phyloP scores from a whole-genome alignment of 192 early-diverging fungal species.

The Podila verticillata region DNA sequence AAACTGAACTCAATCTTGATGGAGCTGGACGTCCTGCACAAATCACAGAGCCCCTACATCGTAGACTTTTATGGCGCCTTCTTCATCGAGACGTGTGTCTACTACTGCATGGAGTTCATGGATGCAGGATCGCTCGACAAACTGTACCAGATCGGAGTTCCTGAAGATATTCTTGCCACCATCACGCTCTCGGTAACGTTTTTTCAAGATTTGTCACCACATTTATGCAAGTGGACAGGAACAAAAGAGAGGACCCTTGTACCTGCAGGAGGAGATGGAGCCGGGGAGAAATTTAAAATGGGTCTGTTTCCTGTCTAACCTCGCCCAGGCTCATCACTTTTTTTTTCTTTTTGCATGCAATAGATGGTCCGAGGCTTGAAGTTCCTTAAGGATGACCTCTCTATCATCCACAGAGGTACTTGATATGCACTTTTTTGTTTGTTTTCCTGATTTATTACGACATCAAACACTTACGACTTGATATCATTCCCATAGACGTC shows the following conservation, averaged over 20 bases:
- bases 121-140: constrained; percentile 93
- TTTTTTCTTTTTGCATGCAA: background rate
- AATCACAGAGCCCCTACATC: constrained; percentile 86
- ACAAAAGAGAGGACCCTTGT: background rate
- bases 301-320: too few species aligned
- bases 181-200: constrained; percentile 74
- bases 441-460: background rate
- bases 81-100: constrained; percentile 95
- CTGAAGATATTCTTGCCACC: constrained; percentile 80
- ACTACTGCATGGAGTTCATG: constrained; percentile 99
- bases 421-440: background rate
- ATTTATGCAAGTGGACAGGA: background rate
- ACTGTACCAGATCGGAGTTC: constrained; percentile 82
- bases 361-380: constrained; percentile 85
- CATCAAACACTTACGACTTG: background rate
- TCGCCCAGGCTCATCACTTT: constrained; percentile 9
- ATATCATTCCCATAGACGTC: constrained; percentile 69
- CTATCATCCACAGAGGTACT: constrained; percentile 87
- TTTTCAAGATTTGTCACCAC: constrained; percentile 11
- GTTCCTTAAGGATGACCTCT: constrained; percentile 88
- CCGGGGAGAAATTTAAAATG: background rate
- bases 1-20: constrained; percentile 94
- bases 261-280: background rate
- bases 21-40: constrained; percentile 95
- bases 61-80: constrained; percentile 99